Conservation (phyloP, 306 rosid species). For the Ormosia emarginata region DNA sequence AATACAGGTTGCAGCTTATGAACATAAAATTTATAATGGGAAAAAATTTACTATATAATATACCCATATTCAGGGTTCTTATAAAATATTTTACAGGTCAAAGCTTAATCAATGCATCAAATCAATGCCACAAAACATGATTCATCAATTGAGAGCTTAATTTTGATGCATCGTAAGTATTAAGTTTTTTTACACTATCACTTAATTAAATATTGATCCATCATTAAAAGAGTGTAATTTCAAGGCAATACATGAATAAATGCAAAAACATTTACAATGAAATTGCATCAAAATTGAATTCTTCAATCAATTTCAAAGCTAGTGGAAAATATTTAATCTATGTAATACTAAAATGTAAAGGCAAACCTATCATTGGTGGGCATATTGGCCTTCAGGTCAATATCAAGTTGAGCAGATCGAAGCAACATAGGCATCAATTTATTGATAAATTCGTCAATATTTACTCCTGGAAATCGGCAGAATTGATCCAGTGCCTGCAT, state of each 20-base stretch:
- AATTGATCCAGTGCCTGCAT: conserved; percentile 30
- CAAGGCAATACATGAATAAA: neutral
- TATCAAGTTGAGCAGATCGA: neutral
- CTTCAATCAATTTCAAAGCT: neutral
- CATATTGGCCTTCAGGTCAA: neutral
- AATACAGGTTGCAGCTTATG: neutral
- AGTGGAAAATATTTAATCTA: neutral
- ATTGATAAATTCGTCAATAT: neutral
- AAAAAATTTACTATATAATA: too few species aligned
- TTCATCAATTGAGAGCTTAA: neutral
- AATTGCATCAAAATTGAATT: too few species aligned
- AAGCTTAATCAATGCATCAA: neutral
- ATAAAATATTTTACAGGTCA: neutral
- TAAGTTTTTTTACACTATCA: too few species aligned
- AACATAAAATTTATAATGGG: neutral
- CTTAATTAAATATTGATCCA: too few species aligned
- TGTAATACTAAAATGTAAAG: neutral
- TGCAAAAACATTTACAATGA: too few species aligned
- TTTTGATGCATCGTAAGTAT: too few species aligned
- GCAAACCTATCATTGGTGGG: neutral
- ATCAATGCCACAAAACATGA: neutral
- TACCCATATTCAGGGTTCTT: neutral
- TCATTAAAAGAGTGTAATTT: neutral
- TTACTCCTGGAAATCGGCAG: neutral
- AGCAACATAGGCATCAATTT: conserved; percentile 4